Percentiles rank a stretch among this genome's conserved stretches.
Conservation (phyloP, 169 alveolate species). For the Plasmodium gonderi region DNA sequence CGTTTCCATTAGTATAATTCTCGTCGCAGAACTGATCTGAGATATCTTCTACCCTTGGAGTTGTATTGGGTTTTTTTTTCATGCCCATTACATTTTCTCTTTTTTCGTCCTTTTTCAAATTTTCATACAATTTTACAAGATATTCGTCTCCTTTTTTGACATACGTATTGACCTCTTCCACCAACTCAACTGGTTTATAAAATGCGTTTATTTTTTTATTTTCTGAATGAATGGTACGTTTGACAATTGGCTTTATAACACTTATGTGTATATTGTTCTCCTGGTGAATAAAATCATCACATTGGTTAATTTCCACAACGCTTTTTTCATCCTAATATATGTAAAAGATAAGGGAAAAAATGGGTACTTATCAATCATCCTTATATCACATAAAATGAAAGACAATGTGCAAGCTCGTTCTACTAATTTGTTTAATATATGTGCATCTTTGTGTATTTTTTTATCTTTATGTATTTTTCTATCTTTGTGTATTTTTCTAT, state of each 20-base stretch:
- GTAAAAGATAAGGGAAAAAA: background rate
- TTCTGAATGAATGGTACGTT: slow-evolving; percentile 30
- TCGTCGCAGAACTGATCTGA: background rate
- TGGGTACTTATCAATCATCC: background rate
- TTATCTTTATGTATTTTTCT: too few relatives aligned
- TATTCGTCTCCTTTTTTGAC: slow-evolving; percentile 68
- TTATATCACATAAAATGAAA: background rate
- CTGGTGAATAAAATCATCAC: slow-evolving; percentile 49
- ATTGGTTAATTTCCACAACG: slow-evolving; percentile 8
- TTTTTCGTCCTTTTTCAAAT: slow-evolving; percentile 7
- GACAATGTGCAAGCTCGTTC: background rate
- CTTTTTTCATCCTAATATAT: background rate
- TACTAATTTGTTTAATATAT: background rate
- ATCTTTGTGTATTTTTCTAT: too few relatives aligned
- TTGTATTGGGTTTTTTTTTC: background rate
- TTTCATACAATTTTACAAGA: slow-evolving; percentile 49
- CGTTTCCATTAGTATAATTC: background rate
- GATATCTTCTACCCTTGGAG: background rate
- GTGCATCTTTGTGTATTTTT: background rate
- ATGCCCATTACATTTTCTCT: background rate
- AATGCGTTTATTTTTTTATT: slow-evolving; percentile 45
- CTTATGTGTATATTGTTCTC: slow-evolving; percentile 67
- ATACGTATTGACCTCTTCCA: slow-evolving; percentile 63
- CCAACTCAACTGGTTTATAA: slow-evolving; percentile 69
- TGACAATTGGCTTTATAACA: slow-evolving; percentile 60